Evolutionary conservation across 164 flowering plant genomes (phyloP), one percentile per base, ranked within the genome.

Genomic region (Pachysandra terminalis): DNA sequence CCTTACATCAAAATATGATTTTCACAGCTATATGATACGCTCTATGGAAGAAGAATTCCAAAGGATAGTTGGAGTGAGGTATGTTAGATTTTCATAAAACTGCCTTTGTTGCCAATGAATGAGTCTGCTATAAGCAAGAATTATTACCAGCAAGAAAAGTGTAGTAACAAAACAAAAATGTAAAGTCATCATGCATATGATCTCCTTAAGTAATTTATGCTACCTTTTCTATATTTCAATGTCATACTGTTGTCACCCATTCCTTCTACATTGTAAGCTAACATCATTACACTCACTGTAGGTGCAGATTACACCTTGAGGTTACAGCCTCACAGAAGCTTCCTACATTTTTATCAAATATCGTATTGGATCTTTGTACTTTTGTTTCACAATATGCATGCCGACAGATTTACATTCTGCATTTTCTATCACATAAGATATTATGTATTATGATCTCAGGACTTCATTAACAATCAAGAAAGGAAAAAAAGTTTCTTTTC

Each of bases 11-110:
- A 95, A 82, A 77, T 95, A 95, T 79, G 99, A 95, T 81, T 95
- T 95, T 69, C 99, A 95, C 77, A 87, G 89, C 87, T 95, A 95
- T 63, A 95, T 95, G 99, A 75, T 95, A 74, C 99, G 96, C 26
- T 92, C 99, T 37, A 95, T 95, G 99, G 99, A 95, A 81, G 99
- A 95, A 71, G 97, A 95, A 59, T 95, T 95, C 76, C 95, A 85
- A 79, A 82, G 80, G 71, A 90, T 92, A 72, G 97, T 95, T 82
- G 97, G 99, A 71, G 97, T 95, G 55, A 95, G 99, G 97, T 92
- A 72, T 80, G 74, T 28, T n/a, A 60, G 63, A 28, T 28, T 19
- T 58, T 28, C 15, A 40, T 9, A 53, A 25, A 19, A 0, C 25
- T 24, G 56, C 40, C 51, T 19, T 0, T 21, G 21, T 23, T 5